These are phyloP conservation scores for Naegleria fowleri DNA, from an alignment of 208 protist genomes.

Conservation along the genomic window DNA sequence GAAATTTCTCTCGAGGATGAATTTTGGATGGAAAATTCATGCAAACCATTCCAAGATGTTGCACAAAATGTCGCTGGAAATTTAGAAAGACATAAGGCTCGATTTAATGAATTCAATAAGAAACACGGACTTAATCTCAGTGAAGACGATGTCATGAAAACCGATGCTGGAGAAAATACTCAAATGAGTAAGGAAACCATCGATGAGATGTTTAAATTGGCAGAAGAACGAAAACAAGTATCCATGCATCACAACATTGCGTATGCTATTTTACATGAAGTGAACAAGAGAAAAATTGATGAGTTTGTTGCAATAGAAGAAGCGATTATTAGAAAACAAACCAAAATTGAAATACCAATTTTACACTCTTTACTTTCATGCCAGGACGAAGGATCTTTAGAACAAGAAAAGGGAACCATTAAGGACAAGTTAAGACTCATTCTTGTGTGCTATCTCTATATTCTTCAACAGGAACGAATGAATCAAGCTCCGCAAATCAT, in stretches of 20 bases:
- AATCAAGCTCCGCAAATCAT: not conserved
- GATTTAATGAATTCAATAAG: not conserved
- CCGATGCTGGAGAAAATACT: not conserved
- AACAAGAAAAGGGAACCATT: conserved; percentile 38
- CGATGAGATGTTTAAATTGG: conserved; percentile 42
- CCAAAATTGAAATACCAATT: not conserved
- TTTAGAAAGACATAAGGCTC: conserved; percentile 35
- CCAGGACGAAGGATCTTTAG: not conserved
- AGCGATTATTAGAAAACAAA: conserved; percentile 41
- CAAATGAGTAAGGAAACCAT: not conserved
- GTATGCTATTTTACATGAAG: conserved; percentile 50
- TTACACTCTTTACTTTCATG: not conserved
- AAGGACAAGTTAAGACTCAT: conserved; percentile 59
- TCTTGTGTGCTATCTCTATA: conserved; percentile 53
- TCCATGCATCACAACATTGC: conserved; percentile 63
- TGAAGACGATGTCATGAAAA: not conserved
- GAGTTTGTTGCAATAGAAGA: conserved; percentile 57
- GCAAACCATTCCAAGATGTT: conserved; percentile 50
- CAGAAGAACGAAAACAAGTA: conserved; percentile 53
- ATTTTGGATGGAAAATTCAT: conserved; percentile 58
- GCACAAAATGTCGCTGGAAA: conserved; percentile 45
- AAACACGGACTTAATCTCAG: not conserved
- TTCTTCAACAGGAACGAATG: not conserved
- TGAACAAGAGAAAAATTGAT: conserved; percentile 55
- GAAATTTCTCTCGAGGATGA: conserved; percentile 50